Conservation (phyloP, 139 green algal genomes). For the Coelastrella sp. region DNA sequence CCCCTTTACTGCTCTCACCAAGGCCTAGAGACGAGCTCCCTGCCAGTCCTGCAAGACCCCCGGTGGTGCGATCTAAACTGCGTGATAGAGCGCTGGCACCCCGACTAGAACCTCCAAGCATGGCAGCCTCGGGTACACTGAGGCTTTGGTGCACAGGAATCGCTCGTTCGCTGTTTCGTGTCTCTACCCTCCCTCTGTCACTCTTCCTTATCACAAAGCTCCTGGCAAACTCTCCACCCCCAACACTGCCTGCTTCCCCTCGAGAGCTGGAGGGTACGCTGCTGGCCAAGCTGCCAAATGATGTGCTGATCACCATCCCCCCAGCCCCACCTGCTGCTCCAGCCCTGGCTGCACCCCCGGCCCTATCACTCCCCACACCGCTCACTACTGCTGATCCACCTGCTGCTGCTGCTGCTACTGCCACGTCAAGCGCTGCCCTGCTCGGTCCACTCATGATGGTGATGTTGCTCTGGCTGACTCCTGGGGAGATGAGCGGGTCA, state of each 20-base stretch:
- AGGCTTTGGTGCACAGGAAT: neutral
- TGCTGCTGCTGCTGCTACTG: neutral
- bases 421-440: neutral
- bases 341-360: neutral
- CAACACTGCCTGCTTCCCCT: neutral
- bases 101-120: neutral
- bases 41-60: neutral
- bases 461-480: neutral
- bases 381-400: neutral
- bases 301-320: neutral
- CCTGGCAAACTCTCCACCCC: neutral
- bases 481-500: neutral
- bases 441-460: neutral
- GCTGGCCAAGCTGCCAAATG: constrained; percentile 12
- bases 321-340: neutral
- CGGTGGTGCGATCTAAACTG: constrained; percentile 24
- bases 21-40: neutral
- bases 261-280: constrained; percentile 16
- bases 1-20: neutral
- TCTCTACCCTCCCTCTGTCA: constrained; percentile 3
- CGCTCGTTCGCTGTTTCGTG: constrained; percentile 14
- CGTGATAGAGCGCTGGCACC: neutral
- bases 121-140: neutral
- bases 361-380: neutral
- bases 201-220: neutral